phyloP scores from a whole-genome alignment of 1,139 yeast genomes.

The Kurtzmaniella quercitrusa region DNA sequence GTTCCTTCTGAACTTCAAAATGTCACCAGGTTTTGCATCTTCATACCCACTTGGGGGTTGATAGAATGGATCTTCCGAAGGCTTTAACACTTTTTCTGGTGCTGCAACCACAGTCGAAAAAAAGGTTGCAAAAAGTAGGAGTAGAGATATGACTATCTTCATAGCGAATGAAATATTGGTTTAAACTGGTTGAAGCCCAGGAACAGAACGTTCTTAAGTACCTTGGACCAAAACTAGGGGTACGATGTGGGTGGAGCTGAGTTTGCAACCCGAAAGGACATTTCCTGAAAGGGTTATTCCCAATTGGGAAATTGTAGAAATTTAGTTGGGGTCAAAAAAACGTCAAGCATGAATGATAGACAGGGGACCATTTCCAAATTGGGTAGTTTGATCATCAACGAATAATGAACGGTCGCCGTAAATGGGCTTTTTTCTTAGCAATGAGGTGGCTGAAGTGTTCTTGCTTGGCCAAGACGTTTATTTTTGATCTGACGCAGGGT shows the following conservation, averaged over 20 bases:
- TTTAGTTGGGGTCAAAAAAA: neutral
- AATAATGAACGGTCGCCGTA: too few relatives aligned
- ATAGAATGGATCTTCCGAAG: constrained; percentile 20
- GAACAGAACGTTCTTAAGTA: neutral
- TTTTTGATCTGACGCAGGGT: too few relatives aligned
- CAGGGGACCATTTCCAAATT: too few relatives aligned
- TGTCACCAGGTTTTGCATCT: constrained; percentile 15
- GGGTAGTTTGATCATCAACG: too few relatives aligned
- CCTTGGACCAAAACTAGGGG: neutral
- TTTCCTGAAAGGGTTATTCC: neutral
- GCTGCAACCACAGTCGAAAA: constrained; percentile 1
- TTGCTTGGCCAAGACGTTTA: too few relatives aligned
- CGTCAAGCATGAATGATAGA: too few relatives aligned
- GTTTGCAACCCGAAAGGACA: neutral
- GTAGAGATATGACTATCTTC: neutral
- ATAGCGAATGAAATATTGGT: neutral
- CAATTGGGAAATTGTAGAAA: neutral
- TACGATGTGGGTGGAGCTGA: neutral
- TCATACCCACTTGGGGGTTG: constrained; percentile 20
- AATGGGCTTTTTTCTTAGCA: too few relatives aligned
- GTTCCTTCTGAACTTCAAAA: constrained; percentile 18
- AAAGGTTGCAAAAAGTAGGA: neutral
- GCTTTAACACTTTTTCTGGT: constrained; percentile 1
- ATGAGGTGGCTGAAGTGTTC: too few relatives aligned
- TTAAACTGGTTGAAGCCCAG: neutral